Base-by-base conservation (phyloP, 176 grass and related monocot species). In the Saccharum officinarum region DNA sequence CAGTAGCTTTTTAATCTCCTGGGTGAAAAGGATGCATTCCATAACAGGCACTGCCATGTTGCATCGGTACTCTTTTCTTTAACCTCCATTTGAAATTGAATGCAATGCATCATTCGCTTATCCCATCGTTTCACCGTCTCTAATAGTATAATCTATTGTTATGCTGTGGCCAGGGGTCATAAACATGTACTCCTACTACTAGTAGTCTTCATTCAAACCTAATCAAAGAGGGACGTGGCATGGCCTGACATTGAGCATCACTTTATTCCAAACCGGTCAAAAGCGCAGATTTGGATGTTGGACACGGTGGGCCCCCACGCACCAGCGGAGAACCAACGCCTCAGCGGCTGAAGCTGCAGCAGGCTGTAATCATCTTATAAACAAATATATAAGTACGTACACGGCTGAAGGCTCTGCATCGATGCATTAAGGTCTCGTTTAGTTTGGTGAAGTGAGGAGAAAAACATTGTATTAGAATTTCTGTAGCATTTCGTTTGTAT, bases 201-300 rank as follows among this genome's bases (percentile, higher is more conserved):
- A 36, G 3, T 36, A 36, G 34, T 36, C 34, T 36, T 36, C 34
- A 4, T 80, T 86, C 84, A 74, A 86, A 80, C 69, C 57, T 81
- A 87, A 66, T 46, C 40, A 75, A 26, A 55, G n/a, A 23, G 22
- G 20, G 69, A 71, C 69, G 39, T 71, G 69, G 34, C 30, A 67
- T 67, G 16, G 13, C 11, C 13, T 49, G 46, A 49, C 14, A 12
- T 14, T 15, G 25, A 40, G 36, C 42, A 28, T 62, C 69, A 40
- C 74, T 73, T 54, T 15, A 66, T 86, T 73, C 41, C 54, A 38
- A 68, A 68, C 55, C 22, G 33, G 77, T 86, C 85, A 86, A 86
- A 86, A 86, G 69, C 13, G 68, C 23, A 74, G 77, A 80, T 80
- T 86, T 80, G 82, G 82, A 84, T 77, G 82, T 33, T 33, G 33